Conservation (phyloP, 139 green algal species). For the Tetradesmus obliquus region DNA sequence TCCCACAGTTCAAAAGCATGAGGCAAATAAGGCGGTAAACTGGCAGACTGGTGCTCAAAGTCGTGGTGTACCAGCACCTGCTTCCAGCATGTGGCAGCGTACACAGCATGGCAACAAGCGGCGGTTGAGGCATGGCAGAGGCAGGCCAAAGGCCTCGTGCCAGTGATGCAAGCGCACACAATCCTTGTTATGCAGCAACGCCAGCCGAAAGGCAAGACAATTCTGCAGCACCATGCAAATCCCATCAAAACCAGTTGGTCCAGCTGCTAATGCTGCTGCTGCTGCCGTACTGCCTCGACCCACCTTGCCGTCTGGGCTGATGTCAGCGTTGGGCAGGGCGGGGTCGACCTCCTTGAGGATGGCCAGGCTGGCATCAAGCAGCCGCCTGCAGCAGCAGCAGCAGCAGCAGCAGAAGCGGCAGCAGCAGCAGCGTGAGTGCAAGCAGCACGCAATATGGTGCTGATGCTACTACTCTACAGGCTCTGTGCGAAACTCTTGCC, state of each 20-base stretch:
- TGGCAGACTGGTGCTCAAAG: slow-evolving; percentile 8
- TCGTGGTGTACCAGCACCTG: slow-evolving; percentile 28
- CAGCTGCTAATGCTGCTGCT: too few relatives aligned
- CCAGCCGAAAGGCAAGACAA: neutral
- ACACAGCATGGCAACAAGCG: too few relatives aligned
- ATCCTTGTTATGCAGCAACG: neutral
- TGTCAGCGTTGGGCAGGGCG: slow-evolving; percentile 19
- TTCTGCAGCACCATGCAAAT: neutral
- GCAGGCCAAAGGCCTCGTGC: too few relatives aligned
- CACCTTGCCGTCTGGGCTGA: slow-evolving; percentile 43
- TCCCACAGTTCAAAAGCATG: neutral
- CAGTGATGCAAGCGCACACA: too few relatives aligned
- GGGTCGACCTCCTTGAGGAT: slow-evolving; percentile 43
- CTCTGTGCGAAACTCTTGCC: neutral
- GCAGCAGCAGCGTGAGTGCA: neutral
- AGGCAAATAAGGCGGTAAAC: too few relatives aligned
- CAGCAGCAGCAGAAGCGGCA: slow-evolving; percentile 9
- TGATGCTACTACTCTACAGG: too few relatives aligned
- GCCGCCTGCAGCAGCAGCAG: slow-evolving; percentile 3
- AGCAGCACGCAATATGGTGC: neutral
- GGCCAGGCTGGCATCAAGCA: slow-evolving; percentile 38
- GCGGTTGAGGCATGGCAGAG: too few relatives aligned
- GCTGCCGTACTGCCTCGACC: neutral
- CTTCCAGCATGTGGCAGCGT: too few relatives aligned
- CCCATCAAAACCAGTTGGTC: neutral